Evolutionary conservation across 2,329 filamentous ascomycete species (phyloP).

Genomic region (Fusarium sp.): DNA sequence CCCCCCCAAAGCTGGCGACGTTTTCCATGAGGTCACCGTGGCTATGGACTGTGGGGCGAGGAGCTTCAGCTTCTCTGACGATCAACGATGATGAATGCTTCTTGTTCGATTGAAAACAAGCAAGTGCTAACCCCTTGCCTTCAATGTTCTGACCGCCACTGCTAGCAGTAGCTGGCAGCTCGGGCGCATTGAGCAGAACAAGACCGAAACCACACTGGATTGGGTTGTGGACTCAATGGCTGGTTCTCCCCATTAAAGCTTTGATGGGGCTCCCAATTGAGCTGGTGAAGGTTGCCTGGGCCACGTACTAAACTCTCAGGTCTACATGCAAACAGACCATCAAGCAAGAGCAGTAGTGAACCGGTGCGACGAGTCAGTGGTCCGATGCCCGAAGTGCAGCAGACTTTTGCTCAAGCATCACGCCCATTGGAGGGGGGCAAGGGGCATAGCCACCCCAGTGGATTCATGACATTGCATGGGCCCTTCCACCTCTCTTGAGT

Average conservation of each 20-base stretch:
- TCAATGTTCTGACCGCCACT: constrained; percentile 37
- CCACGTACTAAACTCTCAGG: constrained; percentile 34
- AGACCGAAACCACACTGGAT: constrained; percentile 9
- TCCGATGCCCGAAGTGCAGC: constrained; percentile 45
- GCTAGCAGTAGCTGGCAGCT: constrained; percentile 9
- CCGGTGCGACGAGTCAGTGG: constrained; percentile 39
- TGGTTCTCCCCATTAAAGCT: constrained; percentile 35
- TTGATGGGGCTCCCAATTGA: constrained; percentile 39
- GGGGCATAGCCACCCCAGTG: constrained; percentile 44
- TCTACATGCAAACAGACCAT: constrained; percentile 24
- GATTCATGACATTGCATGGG: constrained; percentile 43
- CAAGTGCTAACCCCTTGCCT: constrained; percentile 17
- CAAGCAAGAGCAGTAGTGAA: constrained; percentile 27
- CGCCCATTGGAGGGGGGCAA: constrained; percentile 46
- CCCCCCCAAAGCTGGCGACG: constrained; percentile 2
- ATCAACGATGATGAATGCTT: constrained; percentile 31
- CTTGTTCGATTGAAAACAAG: constrained; percentile 8
- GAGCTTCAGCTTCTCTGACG: constrained; percentile 38
- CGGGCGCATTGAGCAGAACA: constrained; percentile 20
- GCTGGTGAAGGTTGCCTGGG: constrained; percentile 39
- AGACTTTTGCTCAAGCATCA: constrained; percentile 45
- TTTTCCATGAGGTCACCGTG: constrained; percentile 47
- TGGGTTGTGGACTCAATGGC: constrained; percentile 31
- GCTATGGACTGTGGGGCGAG: constrained; percentile 37
- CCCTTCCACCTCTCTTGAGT: constrained; percentile 43